Base-by-base conservation (phyloP, 306 rosid genomes). In the Abrus pulchellus region DNA sequence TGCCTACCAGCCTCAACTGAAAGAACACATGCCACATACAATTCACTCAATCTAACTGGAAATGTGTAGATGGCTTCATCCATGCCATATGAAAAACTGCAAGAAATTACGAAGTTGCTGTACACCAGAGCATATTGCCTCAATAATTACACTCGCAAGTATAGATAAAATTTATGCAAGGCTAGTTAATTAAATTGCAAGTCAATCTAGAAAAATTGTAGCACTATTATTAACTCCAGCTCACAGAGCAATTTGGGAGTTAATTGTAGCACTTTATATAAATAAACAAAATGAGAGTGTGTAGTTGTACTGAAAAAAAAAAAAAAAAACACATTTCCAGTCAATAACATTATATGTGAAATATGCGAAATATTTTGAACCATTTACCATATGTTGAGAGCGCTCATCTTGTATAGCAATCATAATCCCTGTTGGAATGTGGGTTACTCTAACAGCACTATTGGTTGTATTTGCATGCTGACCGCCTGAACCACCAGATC, bases 401-500 rank as follows among this genome's bases (percentile, higher is more conserved):
- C 97, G 92, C 75, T 92, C 98, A 56, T 94, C 98, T 86, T 94
- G 97, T 86, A 94, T 94, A 77, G 94, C 74, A 84, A 92, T 90
- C 43, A 85, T 78, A 82, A 94, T 79, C 72, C 98, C 97, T 7
- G 97, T 86, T 65, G 97, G 97, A 77, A 92, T 61, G 86, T 92
- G 98, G 63, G 85, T 91, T 71, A 92, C 75, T 90, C 98, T 90
- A 77, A 94, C 98, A 50, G 98, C 98, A 90, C 97, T 94, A 79
- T 90, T 91, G 47, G 97, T 94, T 49, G 97, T 94, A 90, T 94
- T 94, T 74, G 94, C 98, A 86, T 92, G 97, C 87, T 94, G 98
- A 62, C 97, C 97, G 43, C 98, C 98, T 27, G 97, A 84, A 74
- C 98, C 98, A 72, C 98, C 97, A 33, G 95, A 92, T 83, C 97